phyloP scores from a whole-genome alignment of 345 rosid species.

The Corymbia maculata region DNA sequence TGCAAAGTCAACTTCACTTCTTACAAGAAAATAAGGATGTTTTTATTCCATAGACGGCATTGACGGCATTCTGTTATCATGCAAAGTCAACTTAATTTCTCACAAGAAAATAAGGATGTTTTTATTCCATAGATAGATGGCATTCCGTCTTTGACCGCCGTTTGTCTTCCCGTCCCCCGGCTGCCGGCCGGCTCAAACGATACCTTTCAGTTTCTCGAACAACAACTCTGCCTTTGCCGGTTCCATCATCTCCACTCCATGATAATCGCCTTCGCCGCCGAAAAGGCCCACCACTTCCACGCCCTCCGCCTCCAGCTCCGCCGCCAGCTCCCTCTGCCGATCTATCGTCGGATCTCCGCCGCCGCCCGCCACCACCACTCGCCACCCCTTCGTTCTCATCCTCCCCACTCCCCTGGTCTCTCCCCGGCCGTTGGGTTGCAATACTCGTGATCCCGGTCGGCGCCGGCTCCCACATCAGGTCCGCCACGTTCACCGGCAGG shows the following conservation, averaged over 20 bases:
- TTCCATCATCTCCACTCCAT: background rate
- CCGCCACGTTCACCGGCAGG: conserved; percentile 12
- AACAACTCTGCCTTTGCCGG: background rate
- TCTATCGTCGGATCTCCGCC: conserved; percentile 18
- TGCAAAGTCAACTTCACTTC: no score
- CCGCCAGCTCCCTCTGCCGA: conserved; percentile 9
- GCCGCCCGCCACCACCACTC: conserved; percentile 6
- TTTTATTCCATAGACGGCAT: no score
- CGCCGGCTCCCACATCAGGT: conserved; percentile 22
- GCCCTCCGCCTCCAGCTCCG: conserved; percentile 5
- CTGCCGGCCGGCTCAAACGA: background rate
- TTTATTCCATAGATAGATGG: background rate
- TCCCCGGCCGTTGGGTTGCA: conserved; percentile 16
- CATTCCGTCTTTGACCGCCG: background rate
- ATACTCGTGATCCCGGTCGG: conserved; percentile 28
- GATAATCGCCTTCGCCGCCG: background rate
- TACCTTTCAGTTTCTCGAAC: background rate
- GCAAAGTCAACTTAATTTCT: background rate
- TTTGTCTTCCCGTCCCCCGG: background rate
- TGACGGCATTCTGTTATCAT: no score
- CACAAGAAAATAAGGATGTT: background rate
- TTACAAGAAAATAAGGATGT: no score
- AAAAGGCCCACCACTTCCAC: conserved; percentile 7
- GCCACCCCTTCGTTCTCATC: background rate
- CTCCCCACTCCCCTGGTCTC: background rate